Percentiles rank a stretch among this genome's conserved stretches.
Evolutionary conservation across 169 alveolate species (phyloP).

Genomic region (Perkinsus olseni): DNA sequence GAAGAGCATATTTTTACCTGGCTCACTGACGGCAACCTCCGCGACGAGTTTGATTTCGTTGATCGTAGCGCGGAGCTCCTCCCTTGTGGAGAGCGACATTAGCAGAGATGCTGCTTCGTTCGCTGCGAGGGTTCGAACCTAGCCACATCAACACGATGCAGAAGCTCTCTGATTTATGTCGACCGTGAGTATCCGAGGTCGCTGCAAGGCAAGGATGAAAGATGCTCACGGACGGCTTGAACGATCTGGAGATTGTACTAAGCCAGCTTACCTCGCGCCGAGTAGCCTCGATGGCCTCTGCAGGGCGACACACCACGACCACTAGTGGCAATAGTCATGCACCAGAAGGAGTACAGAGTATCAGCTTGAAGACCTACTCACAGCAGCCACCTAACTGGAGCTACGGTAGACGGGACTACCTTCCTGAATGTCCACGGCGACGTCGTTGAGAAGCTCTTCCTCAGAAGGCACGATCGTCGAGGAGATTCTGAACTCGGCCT

Average conservation of each 20-base stretch:
- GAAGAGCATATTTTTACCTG: background rate
- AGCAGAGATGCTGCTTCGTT: background rate
- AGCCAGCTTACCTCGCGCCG: background rate
- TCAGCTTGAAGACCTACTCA: background rate
- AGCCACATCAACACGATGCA: background rate
- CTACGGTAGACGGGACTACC: background rate
- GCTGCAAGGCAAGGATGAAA: too few relatives aligned
- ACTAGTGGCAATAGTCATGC: background rate
- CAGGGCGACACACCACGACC: background rate
- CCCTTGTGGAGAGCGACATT: background rate
- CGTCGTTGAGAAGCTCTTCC: background rate
- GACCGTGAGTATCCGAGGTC: too few relatives aligned
- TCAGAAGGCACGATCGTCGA: background rate
- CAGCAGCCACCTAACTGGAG: background rate
- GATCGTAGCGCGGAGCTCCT: background rate
- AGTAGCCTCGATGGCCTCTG: background rate
- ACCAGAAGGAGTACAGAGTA: background rate
- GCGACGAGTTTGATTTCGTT: background rate
- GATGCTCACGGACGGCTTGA: too few relatives aligned
- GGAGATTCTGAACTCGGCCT: background rate
- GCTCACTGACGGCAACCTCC: background rate
- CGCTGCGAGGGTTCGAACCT: background rate
- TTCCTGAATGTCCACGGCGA: background rate
- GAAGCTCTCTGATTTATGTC: too few relatives aligned
- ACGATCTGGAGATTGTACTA: too few relatives aligned